phyloP scores from a whole-genome alignment of 306 rosid genomes.

The peach (Prunus persica) region Prunus_persica_NCBIv2 NC_034012.1:24026501-24027000 shows the following conservation, averaged over 20 bases:
- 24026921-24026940: background rate
- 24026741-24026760: background rate
- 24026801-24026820: background rate
- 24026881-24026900: background rate
- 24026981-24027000: constrained; percentile 1
- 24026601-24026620: constrained; percentile 60
- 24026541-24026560: constrained; percentile 43
- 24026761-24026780: background rate
- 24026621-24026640: constrained; percentile 75
- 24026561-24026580: constrained; percentile 48
- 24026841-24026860: background rate
- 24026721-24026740: background rate
- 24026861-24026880: background rate
- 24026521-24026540: constrained; percentile 44
- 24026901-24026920: background rate
- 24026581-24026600: constrained; percentile 63
- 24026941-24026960: background rate
- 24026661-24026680: constrained; percentile 47
- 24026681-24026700: constrained; percentile 9
- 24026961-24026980: background rate
- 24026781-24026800: background rate
- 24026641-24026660: constrained; percentile 89
- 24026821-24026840: background rate
- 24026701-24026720: background rate
- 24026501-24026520: constrained; percentile 62